Base-by-base conservation (phyloP, 2,329 filamentous ascomycete species). In the Nemania abortiva region DNA sequence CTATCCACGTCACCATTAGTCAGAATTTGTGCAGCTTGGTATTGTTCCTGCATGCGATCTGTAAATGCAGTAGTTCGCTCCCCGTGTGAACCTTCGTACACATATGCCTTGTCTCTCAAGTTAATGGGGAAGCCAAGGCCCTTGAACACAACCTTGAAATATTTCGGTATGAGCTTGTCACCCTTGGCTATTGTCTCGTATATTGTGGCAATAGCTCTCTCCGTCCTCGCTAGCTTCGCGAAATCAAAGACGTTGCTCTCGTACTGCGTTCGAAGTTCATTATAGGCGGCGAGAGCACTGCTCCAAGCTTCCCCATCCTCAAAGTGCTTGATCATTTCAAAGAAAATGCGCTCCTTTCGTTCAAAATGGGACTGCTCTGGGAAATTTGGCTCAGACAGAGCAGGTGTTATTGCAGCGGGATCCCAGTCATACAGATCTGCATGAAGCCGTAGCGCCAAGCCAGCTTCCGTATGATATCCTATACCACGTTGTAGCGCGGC, bases 251-350 rank as follows among this genome's bases (percentile, higher is more conserved):
- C 83, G 69, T 94, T 97, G 73, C 87, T 89, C 82, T 97, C 94
- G 78, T 98, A 99, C 80, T 98, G 94, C n/a, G 85, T 82, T 56
- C 95, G 92, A 60, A 99, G 89, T 81, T 99, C 95, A 78, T 92
- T 92, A 81, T 99, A 98, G 2, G 93, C 93, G 6, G 90, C 87
- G 50, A 99, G 83, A 0, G 95, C 95, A 79, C 93, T 93, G 75
- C 92, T 92, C 95, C 95, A 98, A 0, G 94, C 94, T 78, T 94
- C 91, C n/a, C 94, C 95, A 69, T 97, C 94, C 77, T 98, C 95
- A 72, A 96, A 98, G 78, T 95, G 87, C 79, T 95, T 94, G 79
- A 98, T 97, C 87, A 98, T 97, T 73, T 94, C 89, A 76, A 98
- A 97, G 81, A 97, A 98, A 58, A 98, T 87, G 45, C 90, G 87